phyloP scores from a whole-genome alignment of 176 grass and related monocot species.

The Neostapfia colusana region DNA sequence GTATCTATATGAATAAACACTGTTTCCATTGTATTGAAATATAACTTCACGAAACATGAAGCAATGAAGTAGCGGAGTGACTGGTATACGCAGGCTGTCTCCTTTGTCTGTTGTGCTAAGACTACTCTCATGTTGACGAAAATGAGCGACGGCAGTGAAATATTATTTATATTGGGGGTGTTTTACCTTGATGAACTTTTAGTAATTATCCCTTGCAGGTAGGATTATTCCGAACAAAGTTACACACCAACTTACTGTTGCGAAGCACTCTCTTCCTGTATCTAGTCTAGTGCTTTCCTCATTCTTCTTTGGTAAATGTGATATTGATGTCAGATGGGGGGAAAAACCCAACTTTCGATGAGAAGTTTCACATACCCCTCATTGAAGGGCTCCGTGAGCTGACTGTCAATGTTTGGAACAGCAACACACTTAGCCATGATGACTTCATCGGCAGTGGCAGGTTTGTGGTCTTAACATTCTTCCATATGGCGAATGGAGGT shows the following conservation, averaged over 20 bases:
- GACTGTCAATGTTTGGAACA: slow-evolving; percentile 61
- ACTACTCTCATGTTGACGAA: neutral
- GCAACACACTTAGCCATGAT: slow-evolving; percentile 73
- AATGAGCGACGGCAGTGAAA: no score
- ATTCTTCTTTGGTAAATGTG: slow-evolving; percentile 19
- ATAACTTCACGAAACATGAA: neutral
- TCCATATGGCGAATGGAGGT: neutral
- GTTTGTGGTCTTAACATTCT: slow-evolving; percentile 35
- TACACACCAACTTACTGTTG: neutral
- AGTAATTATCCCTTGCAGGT: neutral
- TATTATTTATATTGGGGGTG: neutral
- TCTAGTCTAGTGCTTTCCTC: neutral
- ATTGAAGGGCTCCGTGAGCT: slow-evolving; percentile 84
- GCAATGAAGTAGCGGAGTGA: neutral
- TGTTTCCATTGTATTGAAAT: slow-evolving; percentile 5
- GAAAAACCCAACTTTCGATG: slow-evolving; percentile 73
- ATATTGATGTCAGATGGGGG: slow-evolving; percentile 65
- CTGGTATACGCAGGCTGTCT: neutral
- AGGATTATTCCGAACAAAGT: neutral
- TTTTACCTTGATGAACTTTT: neutral
- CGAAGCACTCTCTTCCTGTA: neutral
- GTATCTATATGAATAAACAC: neutral
- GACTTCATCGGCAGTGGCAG: slow-evolving; percentile 75
- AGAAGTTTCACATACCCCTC: slow-evolving; percentile 80
- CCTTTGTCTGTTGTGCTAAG: neutral